These are phyloP conservation scores for Pouteria glomerata DNA, from an alignment of 148 eudicot genomes.

Conservation along the genomic window DNA sequence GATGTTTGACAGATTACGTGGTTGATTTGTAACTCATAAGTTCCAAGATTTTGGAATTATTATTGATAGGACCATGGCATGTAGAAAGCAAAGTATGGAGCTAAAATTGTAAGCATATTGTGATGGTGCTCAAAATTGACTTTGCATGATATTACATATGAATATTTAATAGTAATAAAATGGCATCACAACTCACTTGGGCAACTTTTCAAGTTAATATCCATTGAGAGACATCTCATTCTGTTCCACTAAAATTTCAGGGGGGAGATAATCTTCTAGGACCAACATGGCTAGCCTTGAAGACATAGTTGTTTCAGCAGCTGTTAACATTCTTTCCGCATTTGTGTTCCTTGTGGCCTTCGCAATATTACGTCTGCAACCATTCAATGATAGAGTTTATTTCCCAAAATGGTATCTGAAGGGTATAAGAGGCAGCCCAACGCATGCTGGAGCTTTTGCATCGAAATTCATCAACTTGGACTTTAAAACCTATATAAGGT, in stretches of 20 bases:
- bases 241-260: slow-evolving; percentile 23
- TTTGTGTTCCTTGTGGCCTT: slow-evolving; percentile 74
- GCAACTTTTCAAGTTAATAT: background rate
- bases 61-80: background rate
- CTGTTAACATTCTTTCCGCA: slow-evolving; percentile 67
- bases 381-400: slow-evolving; percentile 86
- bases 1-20: background rate
- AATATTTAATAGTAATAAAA: background rate
- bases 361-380: slow-evolving; percentile 87
- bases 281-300: slow-evolving; percentile 60
- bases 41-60: background rate
- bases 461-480: slow-evolving; percentile 77
- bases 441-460: slow-evolving; percentile 40
- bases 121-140: background rate
- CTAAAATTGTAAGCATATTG: background rate
- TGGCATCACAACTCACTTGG: background rate
- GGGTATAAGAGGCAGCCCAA: slow-evolving; percentile 79
- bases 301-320: slow-evolving; percentile 64
- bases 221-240: slow-evolving; percentile 6
- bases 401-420: slow-evolving; percentile 96
- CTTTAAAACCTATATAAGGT: slow-evolving; percentile 56
- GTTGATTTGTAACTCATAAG: background rate
- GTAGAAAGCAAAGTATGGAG: background rate
- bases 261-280: slow-evolving; percentile 20
- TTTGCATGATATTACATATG: background rate